These are phyloP conservation scores for Bassia scoparia DNA, from an alignment of 148 eudicot species.

Conservation along the genomic window DNA sequence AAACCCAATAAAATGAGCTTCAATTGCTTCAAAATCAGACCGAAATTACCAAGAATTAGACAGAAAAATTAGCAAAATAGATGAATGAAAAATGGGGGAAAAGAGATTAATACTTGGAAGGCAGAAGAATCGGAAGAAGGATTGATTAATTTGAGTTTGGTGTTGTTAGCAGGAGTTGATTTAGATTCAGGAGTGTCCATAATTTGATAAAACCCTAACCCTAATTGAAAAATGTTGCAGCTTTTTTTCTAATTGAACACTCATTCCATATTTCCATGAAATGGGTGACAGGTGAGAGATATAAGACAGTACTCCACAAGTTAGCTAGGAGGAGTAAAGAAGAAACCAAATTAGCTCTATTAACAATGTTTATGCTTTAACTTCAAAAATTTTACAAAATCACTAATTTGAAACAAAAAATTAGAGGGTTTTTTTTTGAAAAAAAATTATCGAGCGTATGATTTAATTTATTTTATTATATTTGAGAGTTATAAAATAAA, in stretches of 20 bases:
- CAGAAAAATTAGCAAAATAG: neutral
- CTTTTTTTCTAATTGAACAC: neutral
- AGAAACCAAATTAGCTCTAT: no score
- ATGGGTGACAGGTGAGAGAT: neutral
- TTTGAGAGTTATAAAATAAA: no score
- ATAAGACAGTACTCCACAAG: no score
- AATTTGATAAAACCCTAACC: conserved; percentile 22
- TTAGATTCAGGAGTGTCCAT: conserved; percentile 34
- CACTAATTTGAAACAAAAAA: no score
- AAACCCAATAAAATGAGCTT: conserved; percentile 8
- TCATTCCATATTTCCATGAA: neutral
- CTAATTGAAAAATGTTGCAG: conserved; percentile 16
- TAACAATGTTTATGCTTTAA: no score
- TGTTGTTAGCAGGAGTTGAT: conserved; percentile 18
- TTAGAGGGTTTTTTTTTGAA: no score
- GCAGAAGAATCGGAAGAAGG: conserved; percentile 28
- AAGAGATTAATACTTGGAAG: conserved; percentile 27
- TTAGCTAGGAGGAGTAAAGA: no score
- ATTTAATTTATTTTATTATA: no score
- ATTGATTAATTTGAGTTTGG: conserved; percentile 27
- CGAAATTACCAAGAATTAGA: neutral
- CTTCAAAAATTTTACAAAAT: no score
- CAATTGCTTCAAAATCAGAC: neutral
- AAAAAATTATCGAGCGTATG: no score
- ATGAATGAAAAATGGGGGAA: neutral